These are phyloP conservation scores for Artemisia argyi DNA, from an alignment of 129 eudicot genomes.

Conservation along the genomic window DNA sequence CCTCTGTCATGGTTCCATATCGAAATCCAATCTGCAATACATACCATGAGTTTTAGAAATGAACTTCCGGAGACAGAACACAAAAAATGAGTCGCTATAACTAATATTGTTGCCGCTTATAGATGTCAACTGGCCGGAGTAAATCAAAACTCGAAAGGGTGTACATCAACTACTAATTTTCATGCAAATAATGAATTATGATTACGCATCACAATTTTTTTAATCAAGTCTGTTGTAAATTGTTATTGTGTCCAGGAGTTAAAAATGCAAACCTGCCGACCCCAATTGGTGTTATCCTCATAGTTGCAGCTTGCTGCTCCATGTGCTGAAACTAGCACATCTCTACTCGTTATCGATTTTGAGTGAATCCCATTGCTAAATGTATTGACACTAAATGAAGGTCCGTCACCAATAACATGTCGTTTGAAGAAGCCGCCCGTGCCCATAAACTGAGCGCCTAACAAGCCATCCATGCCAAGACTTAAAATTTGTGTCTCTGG, in stretches of 20 bases:
- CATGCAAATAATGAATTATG: too few relatives aligned
- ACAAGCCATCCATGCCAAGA: constrained; percentile 64
- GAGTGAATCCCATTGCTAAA: background rate
- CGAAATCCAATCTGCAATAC: constrained; percentile 54
- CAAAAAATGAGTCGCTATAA: too few relatives aligned
- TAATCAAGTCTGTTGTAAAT: too few relatives aligned
- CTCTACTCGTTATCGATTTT: constrained; percentile 17
- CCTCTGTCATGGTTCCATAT: constrained; percentile 63
- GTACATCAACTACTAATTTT: too few relatives aligned
- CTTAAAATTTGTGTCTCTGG: constrained; percentile 29
- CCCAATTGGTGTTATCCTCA: constrained; percentile 55
- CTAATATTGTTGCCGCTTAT: too few relatives aligned
- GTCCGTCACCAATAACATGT: constrained; percentile 40
- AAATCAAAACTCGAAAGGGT: too few relatives aligned
- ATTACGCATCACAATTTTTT: too few relatives aligned
- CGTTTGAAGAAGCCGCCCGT: constrained; percentile 62
- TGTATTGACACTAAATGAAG: constrained; percentile 11
- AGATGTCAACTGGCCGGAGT: too few relatives aligned
- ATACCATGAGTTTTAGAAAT: background rate
- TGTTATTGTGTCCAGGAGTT: background rate
- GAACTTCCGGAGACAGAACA: background rate
- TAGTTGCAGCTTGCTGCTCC: constrained; percentile 44
- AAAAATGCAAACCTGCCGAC: constrained; percentile 31
- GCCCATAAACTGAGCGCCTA: constrained; percentile 55
- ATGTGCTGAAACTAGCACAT: constrained; percentile 42